Conservation (phyloP, 2,329 filamentous ascomycete genomes). For the Penicillium psychrosexuale region DNA sequence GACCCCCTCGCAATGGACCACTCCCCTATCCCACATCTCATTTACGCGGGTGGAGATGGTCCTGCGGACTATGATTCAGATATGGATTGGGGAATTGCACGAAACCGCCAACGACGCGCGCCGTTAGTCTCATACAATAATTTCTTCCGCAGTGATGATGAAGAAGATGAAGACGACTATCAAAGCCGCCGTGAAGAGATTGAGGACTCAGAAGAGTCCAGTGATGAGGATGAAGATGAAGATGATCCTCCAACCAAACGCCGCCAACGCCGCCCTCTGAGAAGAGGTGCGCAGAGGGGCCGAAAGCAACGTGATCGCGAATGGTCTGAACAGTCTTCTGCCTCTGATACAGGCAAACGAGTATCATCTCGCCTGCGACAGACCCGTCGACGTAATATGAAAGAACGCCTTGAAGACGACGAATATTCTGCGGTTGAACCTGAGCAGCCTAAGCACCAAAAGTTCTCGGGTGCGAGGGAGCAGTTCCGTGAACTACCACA, state of each 20-base stretch:
- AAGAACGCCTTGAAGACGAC: slow-evolving; percentile 41
- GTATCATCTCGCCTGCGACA: slow-evolving; percentile 33
- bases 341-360: slow-evolving; percentile 20
- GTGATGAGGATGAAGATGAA: background rate
- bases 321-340: slow-evolving; percentile 13
- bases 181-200: background rate
- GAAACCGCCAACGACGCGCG: background rate
- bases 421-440: slow-evolving; percentile 34
- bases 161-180: background rate
- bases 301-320: background rate
- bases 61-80: slow-evolving; percentile 4
- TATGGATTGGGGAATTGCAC: background rate
- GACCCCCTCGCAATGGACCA: slow-evolving; percentile 5
- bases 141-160: background rate
- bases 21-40: background rate
- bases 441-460: slow-evolving; percentile 47
- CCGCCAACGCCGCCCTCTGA: background rate
- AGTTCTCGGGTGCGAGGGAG: slow-evolving; percentile 65
- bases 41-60: slow-evolving; percentile 9
- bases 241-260: background rate
- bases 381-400: slow-evolving; percentile 40
- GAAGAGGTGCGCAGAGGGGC: background rate
- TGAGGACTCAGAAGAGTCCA: background rate
- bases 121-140: background rate
- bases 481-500: slow-evolving; percentile 62